A percentile compares a stretch with the other conserved stretches of the same genome.
phyloP scores from a whole-genome alignment of 2,329 filamentous ascomycete genomes.

The Coniochaeta ligniaria region DNA sequence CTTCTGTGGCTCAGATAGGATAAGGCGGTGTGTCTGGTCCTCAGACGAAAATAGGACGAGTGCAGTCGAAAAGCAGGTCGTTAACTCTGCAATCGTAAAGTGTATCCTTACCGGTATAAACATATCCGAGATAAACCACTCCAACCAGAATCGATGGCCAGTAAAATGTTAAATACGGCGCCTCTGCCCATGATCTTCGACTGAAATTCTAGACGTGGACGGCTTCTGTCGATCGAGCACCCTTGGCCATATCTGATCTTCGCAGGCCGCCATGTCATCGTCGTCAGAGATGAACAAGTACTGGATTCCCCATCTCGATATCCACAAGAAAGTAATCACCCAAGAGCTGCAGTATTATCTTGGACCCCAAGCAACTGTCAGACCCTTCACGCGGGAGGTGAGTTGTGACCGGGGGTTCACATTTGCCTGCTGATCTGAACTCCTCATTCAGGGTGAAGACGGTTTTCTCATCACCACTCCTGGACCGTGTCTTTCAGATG shows the following conservation, averaged over 20 bases:
- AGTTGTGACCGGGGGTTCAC: conserved; percentile 15
- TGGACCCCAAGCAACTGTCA: conserved; percentile 49
- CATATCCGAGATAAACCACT: not conserved
- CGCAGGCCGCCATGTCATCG: conserved; percentile 22
- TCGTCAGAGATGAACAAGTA: conserved; percentile 45
- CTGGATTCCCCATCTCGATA: conserved; percentile 53
- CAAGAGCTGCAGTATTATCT: conserved; percentile 52
- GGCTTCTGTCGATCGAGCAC: not conserved
- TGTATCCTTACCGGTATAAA: not conserved
- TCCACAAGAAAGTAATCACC: conserved; percentile 54
- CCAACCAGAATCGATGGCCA: not conserved
- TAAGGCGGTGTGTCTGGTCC: not conserved
- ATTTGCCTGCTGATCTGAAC: conserved; percentile 11
- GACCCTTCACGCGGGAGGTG: conserved; percentile 50
- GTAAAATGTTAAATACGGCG: not conserved
- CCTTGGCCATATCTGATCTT: not conserved
- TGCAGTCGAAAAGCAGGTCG: not conserved
- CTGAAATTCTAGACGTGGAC: not conserved
- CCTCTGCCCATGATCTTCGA: not conserved
- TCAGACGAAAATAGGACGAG: not conserved
- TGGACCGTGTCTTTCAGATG: conserved; percentile 51
- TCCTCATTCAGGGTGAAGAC: conserved; percentile 45
- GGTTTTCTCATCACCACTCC: conserved; percentile 53
- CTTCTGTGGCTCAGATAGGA: not conserved
- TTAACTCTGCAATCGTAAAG: not conserved